Conservation (phyloP, 495 filamentous ascomycete genomes). For the Penicillium paradoxum region DNA sequence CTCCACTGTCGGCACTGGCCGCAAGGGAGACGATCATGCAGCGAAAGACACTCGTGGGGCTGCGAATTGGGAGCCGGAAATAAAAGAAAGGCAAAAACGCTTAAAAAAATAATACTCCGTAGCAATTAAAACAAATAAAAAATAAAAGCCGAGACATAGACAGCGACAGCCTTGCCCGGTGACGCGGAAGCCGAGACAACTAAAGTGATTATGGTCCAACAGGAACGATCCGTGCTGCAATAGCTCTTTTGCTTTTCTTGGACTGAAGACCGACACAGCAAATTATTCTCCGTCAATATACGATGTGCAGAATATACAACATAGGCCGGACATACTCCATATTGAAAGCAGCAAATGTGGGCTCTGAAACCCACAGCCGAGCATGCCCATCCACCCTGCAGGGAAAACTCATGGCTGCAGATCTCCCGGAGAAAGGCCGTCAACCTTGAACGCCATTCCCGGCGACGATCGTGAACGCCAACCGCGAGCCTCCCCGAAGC, state of each 20-base stretch:
- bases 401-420: constrained; percentile 12
- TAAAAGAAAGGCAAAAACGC: background rate
- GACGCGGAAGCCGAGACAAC: background rate
- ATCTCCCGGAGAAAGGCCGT: constrained; percentile 10
- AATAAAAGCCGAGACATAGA: background rate
- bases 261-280: background rate
- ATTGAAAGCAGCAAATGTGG: background rate
- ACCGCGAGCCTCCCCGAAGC: constrained; percentile 18
- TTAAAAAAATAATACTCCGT: background rate
- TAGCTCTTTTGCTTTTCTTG: background rate
- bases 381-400: constrained; percentile 1
- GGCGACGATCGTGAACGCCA: constrained; percentile 15
- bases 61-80: background rate
- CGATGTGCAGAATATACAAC: background rate
- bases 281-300: background rate
- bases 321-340: background rate
- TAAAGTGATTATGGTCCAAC: background rate
- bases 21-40: constrained; percentile 1
- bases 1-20: background rate
- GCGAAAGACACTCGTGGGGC: constrained; percentile 2
- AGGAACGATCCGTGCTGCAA: background rate
- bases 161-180: background rate
- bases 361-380: background rate
- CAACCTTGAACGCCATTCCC: constrained; percentile 10
- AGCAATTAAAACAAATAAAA: background rate